Percentiles rank a stretch among this genome's conserved stretches.
Evolutionary conservation across 345 rosid species (phyloP).

Genomic region (Citrus sp.): DNA sequence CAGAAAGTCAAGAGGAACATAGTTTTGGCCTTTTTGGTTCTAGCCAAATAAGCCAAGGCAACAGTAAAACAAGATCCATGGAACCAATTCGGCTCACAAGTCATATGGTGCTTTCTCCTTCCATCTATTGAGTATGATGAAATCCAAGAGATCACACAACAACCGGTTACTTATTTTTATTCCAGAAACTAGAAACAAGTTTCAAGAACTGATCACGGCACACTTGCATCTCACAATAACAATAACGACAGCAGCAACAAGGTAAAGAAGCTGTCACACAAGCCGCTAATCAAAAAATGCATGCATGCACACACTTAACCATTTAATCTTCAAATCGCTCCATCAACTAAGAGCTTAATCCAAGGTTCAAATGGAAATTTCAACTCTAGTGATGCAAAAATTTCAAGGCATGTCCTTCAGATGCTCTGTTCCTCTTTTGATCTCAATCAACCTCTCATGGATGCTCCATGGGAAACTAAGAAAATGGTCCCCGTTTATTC

Average conservation of each 20-base stretch:
- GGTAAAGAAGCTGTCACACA: neutral
- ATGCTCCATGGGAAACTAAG: slow-evolving; percentile 50
- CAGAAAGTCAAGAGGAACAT: neutral
- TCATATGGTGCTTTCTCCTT: neutral
- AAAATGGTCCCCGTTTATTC: slow-evolving; percentile 30
- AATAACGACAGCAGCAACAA: neutral
- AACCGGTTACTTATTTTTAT: neutral
- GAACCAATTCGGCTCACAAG: neutral
- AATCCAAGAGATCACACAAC: neutral
- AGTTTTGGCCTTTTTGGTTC: neutral
- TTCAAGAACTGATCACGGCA: neutral
- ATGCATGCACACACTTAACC: neutral
- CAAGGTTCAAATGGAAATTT: neutral
- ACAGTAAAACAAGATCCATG: neutral
- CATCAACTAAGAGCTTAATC: neutral
- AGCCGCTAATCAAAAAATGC: neutral
- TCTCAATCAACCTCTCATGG: slow-evolving; percentile 31
- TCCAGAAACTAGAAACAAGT: neutral
- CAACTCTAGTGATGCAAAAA: neutral
- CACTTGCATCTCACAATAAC: neutral
- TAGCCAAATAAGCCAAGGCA: neutral
- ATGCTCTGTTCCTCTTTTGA: slow-evolving; percentile 15
- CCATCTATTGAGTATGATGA: too few relatives aligned
- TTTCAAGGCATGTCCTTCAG: neutral
- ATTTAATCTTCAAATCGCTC: neutral